Conservation (phyloP, 2,329 filamentous ascomycete species). For the Xylaria sp. region DNA sequence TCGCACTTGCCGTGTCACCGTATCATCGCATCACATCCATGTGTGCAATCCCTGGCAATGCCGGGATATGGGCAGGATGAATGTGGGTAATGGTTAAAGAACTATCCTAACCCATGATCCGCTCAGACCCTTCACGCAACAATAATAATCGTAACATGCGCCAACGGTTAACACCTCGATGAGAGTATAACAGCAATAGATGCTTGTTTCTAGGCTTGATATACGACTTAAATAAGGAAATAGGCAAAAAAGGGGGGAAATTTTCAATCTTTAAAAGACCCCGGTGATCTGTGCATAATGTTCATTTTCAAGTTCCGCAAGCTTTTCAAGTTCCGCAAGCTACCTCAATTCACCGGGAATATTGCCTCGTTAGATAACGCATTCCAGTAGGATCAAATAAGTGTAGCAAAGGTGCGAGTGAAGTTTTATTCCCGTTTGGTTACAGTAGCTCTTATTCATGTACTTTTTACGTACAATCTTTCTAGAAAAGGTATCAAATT, state of each 20-base stretch:
- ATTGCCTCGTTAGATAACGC: not conserved
- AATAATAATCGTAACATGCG: not conserved
- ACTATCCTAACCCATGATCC: not conserved
- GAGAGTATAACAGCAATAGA: not conserved
- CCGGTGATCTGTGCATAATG: not conserved
- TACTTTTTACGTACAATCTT: not conserved
- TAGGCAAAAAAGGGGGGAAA: not conserved
- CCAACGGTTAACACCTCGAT: not conserved
- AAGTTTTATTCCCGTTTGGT: not conserved
- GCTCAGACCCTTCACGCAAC: not conserved
- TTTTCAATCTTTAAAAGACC: not conserved
- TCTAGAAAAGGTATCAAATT: not conserved
- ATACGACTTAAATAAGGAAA: not conserved
- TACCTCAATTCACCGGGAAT: not conserved
- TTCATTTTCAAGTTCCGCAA: not conserved
- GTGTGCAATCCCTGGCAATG: not conserved
- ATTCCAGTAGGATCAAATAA: not conserved
- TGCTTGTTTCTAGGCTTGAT: not conserved
- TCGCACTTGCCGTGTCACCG: not conserved
- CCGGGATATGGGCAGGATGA: not conserved
- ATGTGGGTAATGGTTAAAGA: not conserved
- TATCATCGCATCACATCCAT: not conserved
- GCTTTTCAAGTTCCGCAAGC: not conserved
- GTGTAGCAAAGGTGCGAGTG: not conserved
- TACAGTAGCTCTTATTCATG: not conserved